Evolutionary conservation across 257 asterid genomes (phyloP), one percentile per base, ranked within the genome.

Genomic region (Solanum medicagineum): DNA sequence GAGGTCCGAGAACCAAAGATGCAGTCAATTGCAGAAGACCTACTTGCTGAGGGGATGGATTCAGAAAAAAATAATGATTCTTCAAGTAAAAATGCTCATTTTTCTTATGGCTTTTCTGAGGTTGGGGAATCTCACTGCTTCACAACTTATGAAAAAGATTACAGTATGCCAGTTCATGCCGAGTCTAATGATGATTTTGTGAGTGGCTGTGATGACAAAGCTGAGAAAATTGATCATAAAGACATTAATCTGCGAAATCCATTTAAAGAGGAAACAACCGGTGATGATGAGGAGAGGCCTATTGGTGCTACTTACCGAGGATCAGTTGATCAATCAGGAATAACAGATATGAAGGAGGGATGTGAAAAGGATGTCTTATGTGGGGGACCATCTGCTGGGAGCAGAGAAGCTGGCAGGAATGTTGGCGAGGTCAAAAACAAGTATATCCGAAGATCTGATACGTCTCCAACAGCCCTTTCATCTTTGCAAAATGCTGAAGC

Each of bases 1-100:
- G 98, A 96, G 89, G 89, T 93, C 83, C 92, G 97, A 88, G 98
- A 93, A 85, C 89, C 92, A 45, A 20, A 80, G 13, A 87, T 79
- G 69, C 87, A 54, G 73, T 85, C 89, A n/a, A 36, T 80, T 84
- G 81, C 51, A 55, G 92, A 87, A 85, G 90, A 88, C 32, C 86
- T 80, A 63, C 14, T 63, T 24, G 82, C 54, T 73, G 88, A 71
- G 70, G 92, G 49, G 74, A 60, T 84, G 82, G 85, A 85, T 56
- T 85, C 66, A 20, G 91, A 81, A 6, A 86, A 77, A 51, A 26
- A 63, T 36, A 40, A 36, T 36, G 42, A 36, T 4, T 36, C 42
- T 36, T 36, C 42, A 36, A 36, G 42, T 36, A 36, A 36, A 36
- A 36, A 36, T 36, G 42, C 6, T 36, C 84, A 84, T 87, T 82